Conservation (phyloP, 352 stramenopile species). For the Phytopythium ostracodes region DNA sequence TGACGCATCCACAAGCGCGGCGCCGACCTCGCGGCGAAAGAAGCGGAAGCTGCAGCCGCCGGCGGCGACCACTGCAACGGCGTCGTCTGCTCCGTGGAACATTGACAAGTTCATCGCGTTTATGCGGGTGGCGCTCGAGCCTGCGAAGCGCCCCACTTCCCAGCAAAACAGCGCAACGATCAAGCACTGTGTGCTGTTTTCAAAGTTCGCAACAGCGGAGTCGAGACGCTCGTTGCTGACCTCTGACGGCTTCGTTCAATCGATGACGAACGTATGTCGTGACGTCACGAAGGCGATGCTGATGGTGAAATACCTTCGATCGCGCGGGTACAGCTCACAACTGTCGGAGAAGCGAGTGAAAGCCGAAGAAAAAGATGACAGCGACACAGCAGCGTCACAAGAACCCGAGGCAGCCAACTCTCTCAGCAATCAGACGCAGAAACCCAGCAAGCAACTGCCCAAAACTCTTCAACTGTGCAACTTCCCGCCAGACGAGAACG, state of each 20-base stretch:
- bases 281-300: slow-evolving; percentile 36
- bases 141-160: slow-evolving; percentile 8
- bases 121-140: slow-evolving; percentile 21
- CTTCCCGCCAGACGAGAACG: slow-evolving; percentile 68
- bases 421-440: background rate
- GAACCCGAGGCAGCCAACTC: background rate
- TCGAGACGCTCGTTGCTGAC: slow-evolving; percentile 30
- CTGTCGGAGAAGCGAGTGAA: slow-evolving; percentile 20
- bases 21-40: slow-evolving; percentile 46
- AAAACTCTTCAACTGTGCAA: slow-evolving; percentile 24
- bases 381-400: background rate
- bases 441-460: slow-evolving; percentile 9
- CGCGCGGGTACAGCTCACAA: slow-evolving; percentile 26
- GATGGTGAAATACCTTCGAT: slow-evolving; percentile 41
- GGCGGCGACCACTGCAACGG: background rate
- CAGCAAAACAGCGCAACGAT: slow-evolving; percentile 19
- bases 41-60: slow-evolving; percentile 31
- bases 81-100: slow-evolving; percentile 32
- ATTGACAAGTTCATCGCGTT: slow-evolving; percentile 70
- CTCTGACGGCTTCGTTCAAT: slow-evolving; percentile 34
- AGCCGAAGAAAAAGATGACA: background rate
- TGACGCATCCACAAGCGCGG: slow-evolving; percentile 7
- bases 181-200: slow-evolving; percentile 64
- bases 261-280: slow-evolving; percentile 41
- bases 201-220: slow-evolving; percentile 40